Conservation (phyloP, 495 filamentous ascomycete genomes). For the Penicillium ochrochloron region DNA sequence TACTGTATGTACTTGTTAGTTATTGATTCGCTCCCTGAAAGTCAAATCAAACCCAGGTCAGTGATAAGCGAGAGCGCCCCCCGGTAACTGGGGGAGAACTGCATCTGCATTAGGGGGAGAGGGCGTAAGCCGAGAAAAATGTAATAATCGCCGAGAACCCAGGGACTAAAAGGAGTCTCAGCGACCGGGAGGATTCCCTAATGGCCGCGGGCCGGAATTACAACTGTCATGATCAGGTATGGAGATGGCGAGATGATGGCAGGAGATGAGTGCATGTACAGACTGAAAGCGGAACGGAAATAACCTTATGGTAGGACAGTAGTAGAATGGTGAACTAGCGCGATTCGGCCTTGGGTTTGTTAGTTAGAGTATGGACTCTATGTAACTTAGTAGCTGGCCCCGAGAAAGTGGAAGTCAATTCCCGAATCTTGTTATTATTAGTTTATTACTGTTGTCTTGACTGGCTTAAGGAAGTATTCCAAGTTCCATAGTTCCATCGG, state of each 20-base stretch:
- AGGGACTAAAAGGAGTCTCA: not conserved
- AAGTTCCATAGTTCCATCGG: not conserved
- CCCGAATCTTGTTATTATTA: not conserved
- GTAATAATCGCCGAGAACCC: not conserved
- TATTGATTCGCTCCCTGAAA: not conserved
- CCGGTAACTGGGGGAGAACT: not conserved
- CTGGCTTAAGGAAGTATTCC: too few relatives aligned
- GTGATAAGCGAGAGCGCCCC: not conserved
- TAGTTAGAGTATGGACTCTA: not conserved
- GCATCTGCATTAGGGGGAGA: not conserved
- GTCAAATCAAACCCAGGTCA: not conserved
- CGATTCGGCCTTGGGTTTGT: not conserved
- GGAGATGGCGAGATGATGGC: not conserved
- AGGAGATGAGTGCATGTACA: not conserved
- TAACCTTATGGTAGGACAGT: too few relatives aligned
- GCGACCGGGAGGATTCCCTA: slow-evolving; percentile 1
- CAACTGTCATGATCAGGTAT: not conserved
- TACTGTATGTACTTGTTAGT: not conserved
- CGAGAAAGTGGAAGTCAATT: not conserved
- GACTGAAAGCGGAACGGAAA: not conserved
- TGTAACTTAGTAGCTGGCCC: not conserved
- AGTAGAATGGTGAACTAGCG: not conserved
- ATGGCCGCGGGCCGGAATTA: not conserved
- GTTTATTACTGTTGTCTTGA: too few relatives aligned
- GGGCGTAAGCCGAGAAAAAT: not conserved